Percentiles rank a stretch among this genome's conserved stretches.
Evolutionary conservation across 805 yeast genomes (phyloP).

Genomic region (Tetrapisispora namnaoensis): DNA sequence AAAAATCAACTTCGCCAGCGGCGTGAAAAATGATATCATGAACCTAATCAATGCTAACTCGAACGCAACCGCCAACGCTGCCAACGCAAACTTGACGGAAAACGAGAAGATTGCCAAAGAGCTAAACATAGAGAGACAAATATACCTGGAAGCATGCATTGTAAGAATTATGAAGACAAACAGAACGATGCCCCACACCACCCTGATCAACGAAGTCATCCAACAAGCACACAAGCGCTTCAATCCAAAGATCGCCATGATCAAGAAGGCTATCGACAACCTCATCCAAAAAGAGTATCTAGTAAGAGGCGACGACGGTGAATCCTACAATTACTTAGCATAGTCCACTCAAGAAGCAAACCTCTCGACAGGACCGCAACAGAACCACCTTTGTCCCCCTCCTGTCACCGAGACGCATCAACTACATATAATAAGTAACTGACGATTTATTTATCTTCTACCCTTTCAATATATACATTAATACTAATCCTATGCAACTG

Average conservation of each 20-base stretch:
- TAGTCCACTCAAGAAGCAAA: slow-evolving; percentile 29
- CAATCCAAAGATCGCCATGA: slow-evolving; percentile 75
- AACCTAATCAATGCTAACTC: slow-evolving; percentile 10
- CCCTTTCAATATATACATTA: no score
- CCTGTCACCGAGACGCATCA: no score
- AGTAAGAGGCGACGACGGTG: slow-evolving; percentile 62
- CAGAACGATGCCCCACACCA: slow-evolving; percentile 66
- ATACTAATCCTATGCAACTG: no score
- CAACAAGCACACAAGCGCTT: slow-evolving; percentile 75
- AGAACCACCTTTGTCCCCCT: no score
- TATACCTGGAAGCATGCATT: slow-evolving; percentile 83
- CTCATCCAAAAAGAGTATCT: slow-evolving; percentile 81
- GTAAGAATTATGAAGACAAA: slow-evolving; percentile 96
- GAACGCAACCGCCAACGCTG: slow-evolving; percentile 29
- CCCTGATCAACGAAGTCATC: slow-evolving; percentile 76
- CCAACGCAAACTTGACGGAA: slow-evolving; percentile 39
- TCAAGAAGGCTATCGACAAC: slow-evolving; percentile 75
- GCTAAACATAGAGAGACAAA: slow-evolving; percentile 76
- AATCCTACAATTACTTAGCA: slow-evolving; percentile 74
- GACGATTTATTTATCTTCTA: no score
- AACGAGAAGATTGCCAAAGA: slow-evolving; percentile 64
- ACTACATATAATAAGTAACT: not conserved
- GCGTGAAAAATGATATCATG: slow-evolving; percentile 35
- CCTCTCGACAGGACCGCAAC: no score
- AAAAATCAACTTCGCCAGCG: slow-evolving; percentile 68